A percentile compares a stretch with the other conserved stretches of the same genome.
These are phyloP conservation scores for Firmiana major DNA, from an alignment of 345 rosid species.

Conservation along the genomic window DNA sequence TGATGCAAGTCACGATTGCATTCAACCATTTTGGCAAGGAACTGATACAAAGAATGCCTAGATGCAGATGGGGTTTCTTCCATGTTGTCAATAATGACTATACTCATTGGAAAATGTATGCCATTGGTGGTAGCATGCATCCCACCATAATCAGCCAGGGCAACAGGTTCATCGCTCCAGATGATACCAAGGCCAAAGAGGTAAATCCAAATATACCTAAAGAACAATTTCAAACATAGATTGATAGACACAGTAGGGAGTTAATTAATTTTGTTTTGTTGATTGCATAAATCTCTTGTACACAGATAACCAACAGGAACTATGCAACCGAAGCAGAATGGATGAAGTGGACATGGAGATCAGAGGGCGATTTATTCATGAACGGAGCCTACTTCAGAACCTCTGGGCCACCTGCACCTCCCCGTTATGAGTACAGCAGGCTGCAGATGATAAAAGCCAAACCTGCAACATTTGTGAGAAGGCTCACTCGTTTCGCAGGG, in stretches of 20 bases:
- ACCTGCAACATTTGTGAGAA: conserved; percentile 26
- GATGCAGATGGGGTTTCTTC: conserved; percentile 68
- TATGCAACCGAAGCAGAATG: conserved; percentile 43
- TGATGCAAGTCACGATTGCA: conserved; percentile 70
- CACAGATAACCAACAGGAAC: conserved; percentile 58
- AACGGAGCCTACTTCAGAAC: conserved; percentile 64
- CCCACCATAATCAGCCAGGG: conserved; percentile 79
- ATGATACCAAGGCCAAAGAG: conserved; percentile 38
- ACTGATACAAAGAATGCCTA: conserved; percentile 74
- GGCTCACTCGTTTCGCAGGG: conserved; percentile 38
- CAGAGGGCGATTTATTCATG: conserved; percentile 57
- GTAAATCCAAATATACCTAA: conserved; percentile 19
- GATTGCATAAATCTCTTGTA: background rate
- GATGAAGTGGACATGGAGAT: conserved; percentile 68
- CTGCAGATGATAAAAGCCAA: conserved; percentile 34
- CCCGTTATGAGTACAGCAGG: background rate
- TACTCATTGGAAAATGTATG: conserved; percentile 73
- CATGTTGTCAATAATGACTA: conserved; percentile 81
- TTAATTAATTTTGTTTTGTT: background rate
- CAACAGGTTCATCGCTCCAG: conserved; percentile 64
- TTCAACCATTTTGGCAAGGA: conserved; percentile 77
- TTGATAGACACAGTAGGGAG: too few relatives aligned
- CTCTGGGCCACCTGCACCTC: conserved; percentile 12
- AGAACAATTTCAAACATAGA: background rate
- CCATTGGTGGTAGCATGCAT: conserved; percentile 62